These are phyloP conservation scores for Pinus taeda DNA, from an alignment of 75 land plant genomes.

Conservation along the genomic window DNA sequence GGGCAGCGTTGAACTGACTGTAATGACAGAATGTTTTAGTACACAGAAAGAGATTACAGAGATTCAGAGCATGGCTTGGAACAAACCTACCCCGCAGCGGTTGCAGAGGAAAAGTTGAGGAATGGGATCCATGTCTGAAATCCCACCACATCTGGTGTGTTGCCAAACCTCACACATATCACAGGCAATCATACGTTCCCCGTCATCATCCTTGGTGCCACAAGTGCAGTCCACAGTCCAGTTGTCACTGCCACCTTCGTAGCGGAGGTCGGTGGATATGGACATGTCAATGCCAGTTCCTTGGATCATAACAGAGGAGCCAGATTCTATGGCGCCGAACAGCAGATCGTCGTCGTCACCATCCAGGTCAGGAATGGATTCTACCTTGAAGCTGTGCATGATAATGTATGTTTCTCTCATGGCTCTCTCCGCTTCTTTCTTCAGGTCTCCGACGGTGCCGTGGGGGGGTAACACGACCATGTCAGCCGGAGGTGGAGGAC, in stretches of 20 bases:
- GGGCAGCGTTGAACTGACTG: too few relatives aligned
- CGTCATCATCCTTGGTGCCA: slow-evolving; percentile 83
- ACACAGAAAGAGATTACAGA: too few relatives aligned
- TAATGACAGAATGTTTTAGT: too few relatives aligned
- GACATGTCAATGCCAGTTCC: slow-evolving; percentile 38
- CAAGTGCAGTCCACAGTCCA: slow-evolving; percentile 75
- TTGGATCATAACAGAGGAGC: slow-evolving; percentile 39
- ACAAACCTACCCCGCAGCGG: slow-evolving; percentile 48
- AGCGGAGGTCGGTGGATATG: slow-evolving; percentile 28
- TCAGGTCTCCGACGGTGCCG: slow-evolving; percentile 67
- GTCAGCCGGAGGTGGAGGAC: slow-evolving; percentile 53
- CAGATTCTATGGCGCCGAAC: slow-evolving; percentile 41
- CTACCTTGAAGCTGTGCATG: slow-evolving; percentile 44
- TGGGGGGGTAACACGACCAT: slow-evolving; percentile 50
- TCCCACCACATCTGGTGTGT: slow-evolving; percentile 71
- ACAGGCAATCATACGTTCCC: slow-evolving; percentile 83
- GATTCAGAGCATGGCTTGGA: not conserved
- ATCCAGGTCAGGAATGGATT: slow-evolving; percentile 32
- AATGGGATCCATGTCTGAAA: slow-evolving; percentile 65
- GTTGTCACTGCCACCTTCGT: slow-evolving; percentile 26
- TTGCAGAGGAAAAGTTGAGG: slow-evolving; percentile 80
- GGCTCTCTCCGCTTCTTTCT: slow-evolving; percentile 57
- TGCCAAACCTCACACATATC: slow-evolving; percentile 95
- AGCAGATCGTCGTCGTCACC: slow-evolving; percentile 51
- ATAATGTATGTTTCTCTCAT: slow-evolving; percentile 63